Conservation (phyloP, 140 eudicot genomes). For the Artemisia princeps region DNA sequence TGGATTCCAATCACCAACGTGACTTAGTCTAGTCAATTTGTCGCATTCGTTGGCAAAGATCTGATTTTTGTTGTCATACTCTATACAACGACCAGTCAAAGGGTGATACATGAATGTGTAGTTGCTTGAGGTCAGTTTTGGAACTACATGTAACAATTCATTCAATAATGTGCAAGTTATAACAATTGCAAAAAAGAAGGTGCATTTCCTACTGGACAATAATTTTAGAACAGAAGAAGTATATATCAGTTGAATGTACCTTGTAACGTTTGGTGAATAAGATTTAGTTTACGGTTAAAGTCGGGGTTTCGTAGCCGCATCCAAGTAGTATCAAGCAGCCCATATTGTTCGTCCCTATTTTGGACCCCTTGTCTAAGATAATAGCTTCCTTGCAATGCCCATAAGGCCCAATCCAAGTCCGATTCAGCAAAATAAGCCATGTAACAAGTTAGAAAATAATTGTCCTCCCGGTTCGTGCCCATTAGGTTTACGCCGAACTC, state of each 20-base stretch:
- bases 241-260: slow-evolving; percentile 20
- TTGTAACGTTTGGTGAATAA: slow-evolving; percentile 32
- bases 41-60: slow-evolving; percentile 32
- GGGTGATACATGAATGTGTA: slow-evolving; percentile 43
- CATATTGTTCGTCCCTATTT: slow-evolving; percentile 40
- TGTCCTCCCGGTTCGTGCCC: slow-evolving; percentile 22
- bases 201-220: neutral
- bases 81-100: slow-evolving; percentile 33
- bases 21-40: slow-evolving; percentile 30
- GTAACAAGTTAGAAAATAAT: slow-evolving; percentile 37
- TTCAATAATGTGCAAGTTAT: too few relatives aligned
- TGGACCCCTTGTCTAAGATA: slow-evolving; percentile 32
- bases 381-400: slow-evolving; percentile 54
- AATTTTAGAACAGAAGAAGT: neutral
- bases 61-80: slow-evolving; percentile 15
- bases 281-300: slow-evolving; percentile 19
- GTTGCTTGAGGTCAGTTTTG: slow-evolving; percentile 18
- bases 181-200: neutral
- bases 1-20: slow-evolving; percentile 22
- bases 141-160: slow-evolving; percentile 26
- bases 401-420: slow-evolving; percentile 55
- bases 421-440: slow-evolving; percentile 33
- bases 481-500: slow-evolving; percentile 43
- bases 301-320: slow-evolving; percentile 28
- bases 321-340: slow-evolving; percentile 38